Conservation (phyloP, 2,329 filamentous ascomycete species). For the Aspergillus sp. region DNA sequence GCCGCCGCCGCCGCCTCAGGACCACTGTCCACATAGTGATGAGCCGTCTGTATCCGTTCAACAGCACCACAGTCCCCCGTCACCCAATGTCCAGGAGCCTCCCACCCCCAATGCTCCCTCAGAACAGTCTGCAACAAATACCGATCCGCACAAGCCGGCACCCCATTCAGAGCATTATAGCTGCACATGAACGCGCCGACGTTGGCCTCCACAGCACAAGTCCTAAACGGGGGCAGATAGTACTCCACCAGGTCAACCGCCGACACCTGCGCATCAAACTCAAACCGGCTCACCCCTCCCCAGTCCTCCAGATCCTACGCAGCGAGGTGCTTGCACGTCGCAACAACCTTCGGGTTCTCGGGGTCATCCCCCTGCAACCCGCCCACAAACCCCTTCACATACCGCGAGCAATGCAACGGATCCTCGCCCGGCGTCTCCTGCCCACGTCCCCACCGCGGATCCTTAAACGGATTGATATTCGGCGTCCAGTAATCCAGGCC, state of each 20-base stretch:
- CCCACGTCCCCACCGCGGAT: background rate
- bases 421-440: background rate
- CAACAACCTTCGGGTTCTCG: background rate
- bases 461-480: background rate
- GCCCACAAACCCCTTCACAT: background rate
- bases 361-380: background rate
- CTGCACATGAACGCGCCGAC: background rate
- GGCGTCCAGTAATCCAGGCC: background rate
- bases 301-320: background rate
- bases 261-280: background rate
- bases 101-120: background rate
- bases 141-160: background rate
- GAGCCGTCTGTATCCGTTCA: background rate
- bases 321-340: background rate
- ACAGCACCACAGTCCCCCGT: background rate
- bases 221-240: background rate
- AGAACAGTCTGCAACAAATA: background rate
- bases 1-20: background rate
- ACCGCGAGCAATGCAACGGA: background rate
- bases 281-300: background rate
- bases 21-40: background rate
- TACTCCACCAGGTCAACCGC: background rate
- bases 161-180: slow-evolving; percentile 1
- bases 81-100: background rate
- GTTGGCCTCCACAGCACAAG: background rate